These are phyloP conservation scores for Psilocybe mexicana DNA, from an alignment of 1,284 basidiomycete species.

Conservation along the genomic window DNA sequence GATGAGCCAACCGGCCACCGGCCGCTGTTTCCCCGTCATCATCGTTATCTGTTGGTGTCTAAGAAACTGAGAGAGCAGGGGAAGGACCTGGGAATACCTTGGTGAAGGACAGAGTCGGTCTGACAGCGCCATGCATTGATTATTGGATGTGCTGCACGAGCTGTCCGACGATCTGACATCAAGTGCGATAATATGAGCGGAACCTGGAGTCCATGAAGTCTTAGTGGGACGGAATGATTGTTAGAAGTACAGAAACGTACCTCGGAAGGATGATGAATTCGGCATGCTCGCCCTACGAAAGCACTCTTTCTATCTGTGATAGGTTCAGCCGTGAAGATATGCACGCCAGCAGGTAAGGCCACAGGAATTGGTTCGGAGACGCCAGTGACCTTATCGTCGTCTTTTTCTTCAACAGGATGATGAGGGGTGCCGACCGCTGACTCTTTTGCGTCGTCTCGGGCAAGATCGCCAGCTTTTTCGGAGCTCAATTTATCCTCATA, in stretches of 20 bases:
- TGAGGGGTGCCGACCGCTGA: neutral
- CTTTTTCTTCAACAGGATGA: neutral
- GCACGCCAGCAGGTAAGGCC: conserved; percentile 58
- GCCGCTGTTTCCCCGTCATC: conserved; percentile 94
- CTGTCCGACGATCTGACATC: conserved; percentile 70
- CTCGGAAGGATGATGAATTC: conserved; percentile 75
- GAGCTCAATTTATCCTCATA: conserved; percentile 63
- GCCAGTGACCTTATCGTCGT: conserved; percentile 12
- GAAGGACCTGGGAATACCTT: conserved; percentile 48
- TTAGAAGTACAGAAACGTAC: conserved; percentile 36
- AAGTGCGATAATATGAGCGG: conserved; percentile 72
- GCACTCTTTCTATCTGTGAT: conserved; percentile 82
- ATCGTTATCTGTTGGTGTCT: conserved; percentile 71
- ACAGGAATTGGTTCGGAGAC: conserved; percentile 15
- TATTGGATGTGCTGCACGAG: conserved; percentile 83
- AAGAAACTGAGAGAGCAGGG: neutral
- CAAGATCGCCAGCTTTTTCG: conserved; percentile 56
- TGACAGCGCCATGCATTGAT: conserved; percentile 89
- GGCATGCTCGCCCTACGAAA: conserved; percentile 83
- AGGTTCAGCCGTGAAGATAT: conserved; percentile 70
- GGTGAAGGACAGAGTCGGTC: conserved; percentile 64
- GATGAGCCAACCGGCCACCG: conserved; percentile 82
- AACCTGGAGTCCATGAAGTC: conserved; percentile 45
- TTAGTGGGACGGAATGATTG: neutral
- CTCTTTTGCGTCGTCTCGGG: conserved; percentile 54